phyloP scores from a whole-genome alignment of 768 basidiomycete genomes.

The Auricularia heimuer region DNA sequence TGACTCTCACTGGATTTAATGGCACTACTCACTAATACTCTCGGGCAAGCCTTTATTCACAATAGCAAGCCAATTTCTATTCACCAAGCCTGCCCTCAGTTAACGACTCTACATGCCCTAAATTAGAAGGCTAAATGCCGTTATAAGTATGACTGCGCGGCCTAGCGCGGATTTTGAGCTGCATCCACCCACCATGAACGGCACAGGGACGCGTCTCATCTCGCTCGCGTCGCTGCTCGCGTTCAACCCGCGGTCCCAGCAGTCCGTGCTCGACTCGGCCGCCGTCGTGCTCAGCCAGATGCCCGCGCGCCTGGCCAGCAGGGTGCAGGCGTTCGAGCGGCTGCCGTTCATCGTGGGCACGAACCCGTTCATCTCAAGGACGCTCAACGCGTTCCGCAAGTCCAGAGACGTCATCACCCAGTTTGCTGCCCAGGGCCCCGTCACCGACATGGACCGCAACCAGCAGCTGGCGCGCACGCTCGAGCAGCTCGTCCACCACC shows the following conservation, averaged over 20 bases:
- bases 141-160: too few species aligned
- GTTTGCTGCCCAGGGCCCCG: slow-evolving; percentile 35
- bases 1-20: too few species aligned
- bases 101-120: too few species aligned
- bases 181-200: too few species aligned
- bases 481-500: slow-evolving; percentile 60
- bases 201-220: background rate
- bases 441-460: slow-evolving; percentile 63
- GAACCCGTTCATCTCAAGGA: slow-evolving; percentile 74
- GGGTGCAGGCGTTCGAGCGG: slow-evolving; percentile 62
- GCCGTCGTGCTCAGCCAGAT: slow-evolving; percentile 66
- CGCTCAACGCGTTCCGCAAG: slow-evolving; percentile 54
- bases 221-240: background rate
- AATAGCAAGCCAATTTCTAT: too few species aligned
- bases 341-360: slow-evolving; percentile 85
- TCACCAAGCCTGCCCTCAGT: too few species aligned
- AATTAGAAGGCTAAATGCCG: too few species aligned
- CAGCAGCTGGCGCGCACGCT: slow-evolving; percentile 55
- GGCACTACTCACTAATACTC: too few species aligned
- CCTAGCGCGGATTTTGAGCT: too few species aligned
- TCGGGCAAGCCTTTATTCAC: too few species aligned
- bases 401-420: slow-evolving; percentile 63
- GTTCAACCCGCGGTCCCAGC: slow-evolving; percentile 15
- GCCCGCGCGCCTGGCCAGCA: slow-evolving; percentile 63
- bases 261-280: slow-evolving; percentile 68